Base-by-base conservation (phyloP, 2,329 filamentous ascomycete species). In the Dissoconium aciculare region DNA sequence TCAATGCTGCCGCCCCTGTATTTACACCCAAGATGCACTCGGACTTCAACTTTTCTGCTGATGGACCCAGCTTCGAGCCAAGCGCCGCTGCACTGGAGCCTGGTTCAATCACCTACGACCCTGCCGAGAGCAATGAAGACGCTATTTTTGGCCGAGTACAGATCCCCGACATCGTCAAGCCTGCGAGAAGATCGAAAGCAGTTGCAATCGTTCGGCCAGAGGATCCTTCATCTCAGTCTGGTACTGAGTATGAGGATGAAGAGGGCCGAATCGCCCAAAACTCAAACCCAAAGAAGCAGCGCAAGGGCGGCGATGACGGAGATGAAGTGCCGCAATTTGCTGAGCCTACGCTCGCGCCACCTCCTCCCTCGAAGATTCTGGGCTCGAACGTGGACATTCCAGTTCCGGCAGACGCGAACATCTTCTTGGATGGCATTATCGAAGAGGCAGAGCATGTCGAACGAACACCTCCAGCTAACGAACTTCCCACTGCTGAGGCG, bases 281-380 rank as follows among this genome's bases (percentile, higher is more conserved):
- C 35, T 72, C 71, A 13, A 73, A 82, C 24, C 62, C 74, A 47
- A 94, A 93, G 64, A 74, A 84, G 51, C 73, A 72, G 39, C 73
- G 74, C 42, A 73, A 71, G 36, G 69, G 64, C 11, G 70, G 67
- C 23, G 69, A 67, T 31, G 74, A 79, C 45, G 76, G 71, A 11
- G 75, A 91, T 44, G 69, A 77, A 29, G 73, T 87, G 14, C 76
- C 79, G 13, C 63, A 72, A 30, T 92, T 91, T 52, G 81, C 82
- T 5, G 57, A 57, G 33, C 59, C 62, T 37, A 16, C 42, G 5
- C 27, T 30, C 42, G 52, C 38, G 4, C 27, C 34, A 33, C 43
- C 28, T 30, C 41, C 36, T 12, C 33, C 31, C 4, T 44, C 46
- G 15, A 38, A 41, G 13, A 33, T 45, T 10, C 39, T 44, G 4